Percentiles rank a stretch among this genome's conserved stretches.
Conservation (phyloP, 2,329 filamentous ascomycete genomes). For the Aspergillus sp. region DNA sequence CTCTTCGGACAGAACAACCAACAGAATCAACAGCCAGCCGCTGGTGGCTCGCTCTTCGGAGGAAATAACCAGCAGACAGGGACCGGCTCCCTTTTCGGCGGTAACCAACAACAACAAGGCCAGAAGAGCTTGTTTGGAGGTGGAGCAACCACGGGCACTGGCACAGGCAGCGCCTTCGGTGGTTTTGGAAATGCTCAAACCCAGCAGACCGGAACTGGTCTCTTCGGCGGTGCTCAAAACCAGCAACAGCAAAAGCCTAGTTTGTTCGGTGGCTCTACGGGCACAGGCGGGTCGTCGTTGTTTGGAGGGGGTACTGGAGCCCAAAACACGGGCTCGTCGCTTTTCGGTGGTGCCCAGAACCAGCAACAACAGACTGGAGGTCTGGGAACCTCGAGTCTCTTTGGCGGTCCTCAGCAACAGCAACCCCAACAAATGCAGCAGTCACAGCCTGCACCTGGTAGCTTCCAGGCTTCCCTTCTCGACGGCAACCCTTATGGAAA, state of each 20-base stretch:
- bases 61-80: slow-evolving; percentile 33
- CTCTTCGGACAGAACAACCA: slow-evolving; percentile 43
- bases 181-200: slow-evolving; percentile 47
- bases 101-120: slow-evolving; percentile 34
- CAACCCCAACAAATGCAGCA: slow-evolving; percentile 52
- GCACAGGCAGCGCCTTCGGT: slow-evolving; percentile 25
- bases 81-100: slow-evolving; percentile 36
- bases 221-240: slow-evolving; percentile 47
- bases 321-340: slow-evolving; percentile 47
- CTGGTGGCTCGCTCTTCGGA: slow-evolving; percentile 44
- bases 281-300: slow-evolving; percentile 46
- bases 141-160: slow-evolving; percentile 34
- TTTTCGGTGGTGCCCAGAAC: slow-evolving; percentile 55
- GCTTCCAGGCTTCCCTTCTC: slow-evolving; percentile 73
- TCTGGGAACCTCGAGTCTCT: slow-evolving; percentile 46
- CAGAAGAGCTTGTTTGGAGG: slow-evolving; percentile 43
- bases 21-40: slow-evolving; percentile 33
- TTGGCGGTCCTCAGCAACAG: slow-evolving; percentile 54
- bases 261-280: slow-evolving; percentile 52
- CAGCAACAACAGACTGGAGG: slow-evolving; percentile 36
- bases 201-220: slow-evolving; percentile 39
- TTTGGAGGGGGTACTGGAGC: slow-evolving; percentile 31
- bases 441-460: slow-evolving; percentile 42
- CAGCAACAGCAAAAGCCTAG: slow-evolving; percentile 58
- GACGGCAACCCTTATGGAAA: slow-evolving; percentile 90